Evolutionary conservation across 1,284 basidiomycete genomes (phyloP).

Genomic region (Paramarasmius palmivorus): DNA sequence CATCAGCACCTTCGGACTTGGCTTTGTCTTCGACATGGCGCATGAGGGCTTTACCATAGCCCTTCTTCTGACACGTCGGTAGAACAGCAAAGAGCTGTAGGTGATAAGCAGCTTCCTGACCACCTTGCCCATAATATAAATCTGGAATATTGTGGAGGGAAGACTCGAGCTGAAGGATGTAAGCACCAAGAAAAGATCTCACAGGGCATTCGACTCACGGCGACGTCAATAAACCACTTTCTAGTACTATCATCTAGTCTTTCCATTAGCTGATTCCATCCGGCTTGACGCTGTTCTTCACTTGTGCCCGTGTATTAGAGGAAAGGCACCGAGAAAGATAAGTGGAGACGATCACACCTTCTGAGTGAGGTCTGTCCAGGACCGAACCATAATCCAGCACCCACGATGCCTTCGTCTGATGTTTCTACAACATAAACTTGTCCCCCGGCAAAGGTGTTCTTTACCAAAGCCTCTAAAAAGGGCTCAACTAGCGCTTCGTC

Average conservation of each 20-base stretch:
- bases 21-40: neutral
- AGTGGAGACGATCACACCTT: too few species aligned
- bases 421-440: neutral
- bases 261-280: neutral
- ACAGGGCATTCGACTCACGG: neutral
- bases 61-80: neutral
- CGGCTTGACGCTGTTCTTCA: neutral
- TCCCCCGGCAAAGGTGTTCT: constrained; percentile 6
- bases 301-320: neutral
- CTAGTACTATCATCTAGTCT: neutral
- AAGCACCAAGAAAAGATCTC: neutral
- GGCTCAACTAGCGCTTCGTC: constrained; percentile 8
- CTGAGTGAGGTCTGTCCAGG: constrained; percentile 8
- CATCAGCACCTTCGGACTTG: neutral
- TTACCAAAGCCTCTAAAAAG: constrained; percentile 6
- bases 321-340: too few species aligned
- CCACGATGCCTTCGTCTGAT: constrained; percentile 3
- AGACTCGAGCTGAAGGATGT: neutral
- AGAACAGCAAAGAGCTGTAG: constrained; percentile 1
- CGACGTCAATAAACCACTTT: neutral
- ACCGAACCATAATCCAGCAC: constrained; percentile 2
- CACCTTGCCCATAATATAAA: neutral
- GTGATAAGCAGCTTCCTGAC: neutral
- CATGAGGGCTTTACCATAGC: neutral
- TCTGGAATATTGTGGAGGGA: neutral